Percentiles rank a stretch among this genome's conserved stretches.
These are phyloP conservation scores for Diaporthe velutina DNA, from an alignment of 2,329 filamentous ascomycete species.

Conservation along the genomic window DNA sequence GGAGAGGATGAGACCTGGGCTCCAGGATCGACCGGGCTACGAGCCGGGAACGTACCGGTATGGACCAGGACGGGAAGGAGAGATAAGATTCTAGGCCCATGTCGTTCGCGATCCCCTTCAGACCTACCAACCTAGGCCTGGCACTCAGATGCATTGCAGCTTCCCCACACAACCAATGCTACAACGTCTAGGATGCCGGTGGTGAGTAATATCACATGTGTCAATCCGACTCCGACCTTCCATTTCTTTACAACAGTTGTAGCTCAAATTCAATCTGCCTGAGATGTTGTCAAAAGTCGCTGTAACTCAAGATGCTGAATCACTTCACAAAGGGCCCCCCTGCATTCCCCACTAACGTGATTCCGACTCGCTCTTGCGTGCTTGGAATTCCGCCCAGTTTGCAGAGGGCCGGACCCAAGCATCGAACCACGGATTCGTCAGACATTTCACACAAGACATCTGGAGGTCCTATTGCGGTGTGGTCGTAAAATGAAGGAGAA, in stretches of 20 bases:
- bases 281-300: background rate
- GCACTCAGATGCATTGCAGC: background rate
- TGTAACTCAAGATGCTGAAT: background rate
- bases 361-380: constrained; percentile 28
- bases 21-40: constrained; percentile 14
- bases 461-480: background rate
- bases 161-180: constrained; percentile 16
- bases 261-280: background rate
- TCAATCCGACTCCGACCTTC: background rate
- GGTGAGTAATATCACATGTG: background rate
- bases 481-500: background rate
- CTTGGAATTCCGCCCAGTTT: background rate
- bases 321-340: background rate
- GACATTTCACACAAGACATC: background rate
- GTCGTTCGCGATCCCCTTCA: background rate
- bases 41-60: constrained; percentile 18
- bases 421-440: background rate
- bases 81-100: constrained; percentile 23
- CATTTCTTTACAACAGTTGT: background rate
- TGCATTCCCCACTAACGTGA: constrained; percentile 6
- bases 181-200: background rate
- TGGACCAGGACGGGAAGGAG: constrained; percentile 2
- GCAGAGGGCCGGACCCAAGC: too few relatives aligned
- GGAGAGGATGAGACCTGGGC: background rate
- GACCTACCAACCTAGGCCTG: background rate